Evolutionary conservation across 23 red algal genomes (phyloP).

Genomic region (Pyropia haitanensis): DNA sequence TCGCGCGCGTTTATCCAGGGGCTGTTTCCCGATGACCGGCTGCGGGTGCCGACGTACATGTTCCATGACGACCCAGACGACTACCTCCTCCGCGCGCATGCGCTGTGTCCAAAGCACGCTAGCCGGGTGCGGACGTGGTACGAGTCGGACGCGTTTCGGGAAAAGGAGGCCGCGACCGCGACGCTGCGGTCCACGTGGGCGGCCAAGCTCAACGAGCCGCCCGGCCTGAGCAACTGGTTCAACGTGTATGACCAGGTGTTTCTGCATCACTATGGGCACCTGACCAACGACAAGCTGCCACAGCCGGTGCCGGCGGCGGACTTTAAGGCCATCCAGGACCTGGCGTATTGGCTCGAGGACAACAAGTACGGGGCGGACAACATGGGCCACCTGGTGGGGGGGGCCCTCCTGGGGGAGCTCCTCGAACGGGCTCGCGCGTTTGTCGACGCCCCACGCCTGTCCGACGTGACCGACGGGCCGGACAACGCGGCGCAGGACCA

Average conservation of each 20-base stretch:
- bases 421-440: not conserved
- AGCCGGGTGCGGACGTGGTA: constrained; percentile 10
- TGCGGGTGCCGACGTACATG: constrained; percentile 21
- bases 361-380: constrained; percentile 27
- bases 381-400: constrained; percentile 23
- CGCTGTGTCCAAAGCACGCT: constrained; percentile 19
- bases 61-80: constrained; percentile 20
- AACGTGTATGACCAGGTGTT: constrained; percentile 45
- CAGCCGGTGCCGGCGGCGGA: not conserved
- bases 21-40: constrained; percentile 15
- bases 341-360: constrained; percentile 39
- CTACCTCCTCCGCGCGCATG: constrained; percentile 33
- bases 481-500: constrained; percentile 1
- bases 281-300: constrained; percentile 1
- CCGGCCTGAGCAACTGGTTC: constrained; percentile 21
- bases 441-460: not conserved
- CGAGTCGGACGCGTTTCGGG: constrained; percentile 8
- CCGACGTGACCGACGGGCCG: not conserved
- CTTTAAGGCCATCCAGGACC: constrained; percentile 6
- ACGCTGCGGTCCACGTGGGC: constrained; percentile 5
- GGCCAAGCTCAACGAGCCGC: constrained; percentile 1
- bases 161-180: constrained; percentile 18
- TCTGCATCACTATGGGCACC: constrained; percentile 11
- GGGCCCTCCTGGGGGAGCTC: constrained; percentile 16
- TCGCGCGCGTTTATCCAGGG: constrained; percentile 26